Base-by-base conservation (phyloP, 2,329 filamentous ascomycete species). In the Fusarium sublunatum region DNA sequence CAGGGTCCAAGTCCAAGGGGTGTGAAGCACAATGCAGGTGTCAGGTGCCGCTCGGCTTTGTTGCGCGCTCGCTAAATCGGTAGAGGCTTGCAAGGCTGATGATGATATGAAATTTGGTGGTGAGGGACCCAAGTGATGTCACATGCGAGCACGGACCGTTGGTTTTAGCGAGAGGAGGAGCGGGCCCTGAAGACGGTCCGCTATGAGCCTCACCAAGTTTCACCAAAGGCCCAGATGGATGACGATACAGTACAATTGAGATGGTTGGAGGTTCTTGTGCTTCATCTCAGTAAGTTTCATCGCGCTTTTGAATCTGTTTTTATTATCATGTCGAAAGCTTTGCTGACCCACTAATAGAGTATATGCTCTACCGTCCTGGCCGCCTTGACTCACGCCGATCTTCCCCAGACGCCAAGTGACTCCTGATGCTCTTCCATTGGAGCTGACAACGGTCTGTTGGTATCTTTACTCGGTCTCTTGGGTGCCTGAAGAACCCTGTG, bases 311-410 rank as follows among this genome's bases (percentile, higher is more conserved):
- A 19, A 19, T 19, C 19, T 19, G 19, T 19, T 19, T 19, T 19
- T 19, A 19, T 19, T 19, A 19, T 19, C 19, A 19, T 19, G 19
- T 19, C 19, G 19, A 19, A 19, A 19, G 19, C 19, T 19, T 19
- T 19, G 19, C 19, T 19, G 19, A 19, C 19, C 19, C 19, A 19
- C 19, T 19, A 19, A 19, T 19, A 19, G 19, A 19, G 19, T 19
- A 19, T 19, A 32, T 13, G 31, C 31, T 34, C 7, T n/a, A 34
- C 5, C 39, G 35, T 52, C 31, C 22, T 54, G 45, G 42, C 36
- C 46, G 40, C 15, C 22, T 70, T 70, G 68, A 71, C 67, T 71
- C 68, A 71, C 67, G 44, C 68, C 68, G 68, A 62, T 43, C 48
- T 5, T 29, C 19, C 57, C 35, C 19, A 28, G 31, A 24, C 28